Evolutionary conservation across 2,329 filamentous ascomycete genomes (phyloP).

Genomic region (Trichoderma sp.): DNA sequence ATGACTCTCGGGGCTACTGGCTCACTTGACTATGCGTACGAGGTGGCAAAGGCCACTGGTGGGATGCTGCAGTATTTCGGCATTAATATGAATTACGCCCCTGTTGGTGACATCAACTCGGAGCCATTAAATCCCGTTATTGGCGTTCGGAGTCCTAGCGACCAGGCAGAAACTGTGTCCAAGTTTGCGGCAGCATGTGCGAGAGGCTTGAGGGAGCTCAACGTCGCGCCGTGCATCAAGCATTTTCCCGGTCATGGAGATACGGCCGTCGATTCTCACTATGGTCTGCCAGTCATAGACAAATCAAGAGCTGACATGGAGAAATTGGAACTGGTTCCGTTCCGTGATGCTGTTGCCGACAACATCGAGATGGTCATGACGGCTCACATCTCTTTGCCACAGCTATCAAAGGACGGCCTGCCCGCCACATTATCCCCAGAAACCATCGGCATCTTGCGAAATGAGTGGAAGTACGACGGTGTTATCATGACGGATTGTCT

Average conservation of each 20-base stretch:
- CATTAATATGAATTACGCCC: constrained; percentile 39
- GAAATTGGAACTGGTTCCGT: constrained; percentile 34
- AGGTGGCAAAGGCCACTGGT: constrained; percentile 33
- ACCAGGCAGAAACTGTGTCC: constrained; percentile 33
- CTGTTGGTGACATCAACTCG: constrained; percentile 36
- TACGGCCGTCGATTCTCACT: constrained; percentile 37
- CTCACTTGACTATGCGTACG: constrained; percentile 28
- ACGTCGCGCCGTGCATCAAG: constrained; percentile 36
- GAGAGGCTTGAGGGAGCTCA: constrained; percentile 31
- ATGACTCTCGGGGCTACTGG: constrained; percentile 36
- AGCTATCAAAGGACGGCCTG: constrained; percentile 31
- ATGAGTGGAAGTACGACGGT: constrained; percentile 33
- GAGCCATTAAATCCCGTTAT: constrained; percentile 38
- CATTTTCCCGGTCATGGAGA: constrained; percentile 38
- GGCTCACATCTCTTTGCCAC: constrained; percentile 36
- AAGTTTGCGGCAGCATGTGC: constrained; percentile 33
- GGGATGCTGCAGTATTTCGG: constrained; percentile 35
- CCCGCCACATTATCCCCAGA: constrained; percentile 36
- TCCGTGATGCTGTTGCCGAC: constrained; percentile 31
- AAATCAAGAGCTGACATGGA: constrained; percentile 35
- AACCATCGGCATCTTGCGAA: constrained; percentile 33
- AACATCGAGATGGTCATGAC: constrained; percentile 39
- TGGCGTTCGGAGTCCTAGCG: constrained; percentile 36
- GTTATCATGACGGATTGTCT: constrained; percentile 37
- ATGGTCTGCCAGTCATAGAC: constrained; percentile 35